These are phyloP conservation scores for Taiozyma sp. DNA, from an alignment of 1,139 yeast genomes.

Conservation along the genomic window DNA sequence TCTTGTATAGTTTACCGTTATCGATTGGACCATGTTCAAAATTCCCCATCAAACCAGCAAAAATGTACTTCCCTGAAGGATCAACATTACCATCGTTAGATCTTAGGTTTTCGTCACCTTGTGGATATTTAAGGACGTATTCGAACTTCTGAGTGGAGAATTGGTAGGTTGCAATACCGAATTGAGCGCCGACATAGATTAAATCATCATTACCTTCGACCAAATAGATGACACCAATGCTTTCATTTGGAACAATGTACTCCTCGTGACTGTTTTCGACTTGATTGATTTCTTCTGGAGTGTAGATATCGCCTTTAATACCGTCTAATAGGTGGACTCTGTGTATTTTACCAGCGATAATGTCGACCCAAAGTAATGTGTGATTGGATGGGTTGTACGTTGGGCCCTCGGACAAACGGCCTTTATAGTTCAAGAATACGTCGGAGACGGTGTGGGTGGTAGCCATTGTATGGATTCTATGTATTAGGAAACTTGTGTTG, in stretches of 20 bases:
- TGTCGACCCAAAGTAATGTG: slow-evolving; percentile 66
- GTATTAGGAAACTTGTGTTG: too few relatives aligned
- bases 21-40: slow-evolving; percentile 33
- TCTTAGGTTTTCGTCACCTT: slow-evolving; percentile 35
- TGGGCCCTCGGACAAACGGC: slow-evolving; percentile 57
- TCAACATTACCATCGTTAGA: slow-evolving; percentile 73
- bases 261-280: slow-evolving; percentile 34
- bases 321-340: slow-evolving; percentile 31
- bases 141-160: slow-evolving; percentile 38
- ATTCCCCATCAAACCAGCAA: slow-evolving; percentile 72
- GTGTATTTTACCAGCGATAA: slow-evolving; percentile 52
- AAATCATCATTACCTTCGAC: slow-evolving; percentile 37
- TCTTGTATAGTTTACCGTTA: slow-evolving; percentile 32
- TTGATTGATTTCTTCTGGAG: slow-evolving; percentile 22
- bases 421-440: slow-evolving; percentile 15
- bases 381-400: slow-evolving; percentile 54
- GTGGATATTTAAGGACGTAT: slow-evolving; percentile 41
- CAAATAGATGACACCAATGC: slow-evolving; percentile 60
- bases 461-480: background rate
- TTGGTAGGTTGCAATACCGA: slow-evolving; percentile 49
- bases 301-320: slow-evolving; percentile 17
- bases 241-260: slow-evolving; percentile 32
- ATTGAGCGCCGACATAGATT: slow-evolving; percentile 45
- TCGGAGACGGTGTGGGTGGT: background rate
- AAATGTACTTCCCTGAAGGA: slow-evolving; percentile 55